Base-by-base conservation (phyloP, 2,329 filamentous ascomycete species). In the Xylaria polymorpha region DNA sequence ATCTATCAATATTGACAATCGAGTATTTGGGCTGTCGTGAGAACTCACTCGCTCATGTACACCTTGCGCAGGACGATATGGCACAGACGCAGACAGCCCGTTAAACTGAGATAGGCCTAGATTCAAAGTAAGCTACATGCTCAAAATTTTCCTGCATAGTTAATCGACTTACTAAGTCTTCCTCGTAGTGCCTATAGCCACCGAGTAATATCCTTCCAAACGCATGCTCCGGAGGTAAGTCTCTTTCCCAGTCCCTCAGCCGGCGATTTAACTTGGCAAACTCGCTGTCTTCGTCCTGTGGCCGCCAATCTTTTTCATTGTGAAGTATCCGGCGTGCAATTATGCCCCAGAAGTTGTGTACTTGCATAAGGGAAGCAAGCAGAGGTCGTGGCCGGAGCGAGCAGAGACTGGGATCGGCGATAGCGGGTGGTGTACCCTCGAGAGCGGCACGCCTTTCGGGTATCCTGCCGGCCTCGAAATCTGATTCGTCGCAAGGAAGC, bases 21-120 rank as follows among this genome's bases (percentile, higher is more conserved):
- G 43, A 35, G 25, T 18, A 7, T 43, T 39, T 1, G 12, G 29
- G 53, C 5, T 20, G n/a, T 55, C 9, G 15, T 5, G n/a, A 59
- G 35, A 43, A 74, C 82, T 59, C 77, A 87, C 85, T 87, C 83
- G 56, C 81, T 78, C 51, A 88, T 74, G 72, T 87, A 87, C n/a
- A 85, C 82, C 63, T 85, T 85, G 20, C 86, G 83, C 25, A 87
- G 77, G 15, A 88, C 83, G 63, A 88, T 87, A 66, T 88, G 86
- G 74, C 86, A 88, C 5, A 88, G 81, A 3, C 86, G 82, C 1
- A 85, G 82, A 63, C 86, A 83, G 80, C 87, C 87, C 4, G 86
- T 87, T 5, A 87, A 82, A 50, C 84, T 84, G 12, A 88, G 80
- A 74, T 88, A 88, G 0, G 84, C 85, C 85, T 87, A 10, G 22